Base-by-base conservation (phyloP, 75 land plant species). In the Pinus tabuliformis region DNA sequence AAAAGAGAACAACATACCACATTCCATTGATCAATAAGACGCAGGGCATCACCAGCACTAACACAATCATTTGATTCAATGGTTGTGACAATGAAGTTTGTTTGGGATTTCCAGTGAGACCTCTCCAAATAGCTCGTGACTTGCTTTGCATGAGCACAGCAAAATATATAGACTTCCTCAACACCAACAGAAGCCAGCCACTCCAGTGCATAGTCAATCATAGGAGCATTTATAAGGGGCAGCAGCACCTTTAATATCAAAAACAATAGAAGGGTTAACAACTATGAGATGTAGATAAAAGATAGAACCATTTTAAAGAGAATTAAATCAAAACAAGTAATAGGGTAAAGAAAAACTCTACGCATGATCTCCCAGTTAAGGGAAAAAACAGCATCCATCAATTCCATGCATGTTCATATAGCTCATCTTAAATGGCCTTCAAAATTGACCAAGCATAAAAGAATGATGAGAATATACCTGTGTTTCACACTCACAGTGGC, bases 161-260 rank as follows among this genome's bases (percentile, higher is more conserved):
- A 96, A 59, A 96, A 94, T 4, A 96, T 97, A 84, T 91, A 94
- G n/a, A 90, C 94, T 73, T 96, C 97, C 76, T 91, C 99, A 57
- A 96, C 95, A 11, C 97, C 99, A 21, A 89, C 99, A 64, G 97
- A 91, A 37, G 96, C 99, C 22, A 96, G 87, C 99, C 99, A 96
- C 26, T 95, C 91, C 26, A 96, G 81, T 11, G 97, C 82, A 79
- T 96, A 96, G 74, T 96, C 89, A 58, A 96, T 96, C 95, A 96
- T 91, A 14, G 99, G 99, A 2, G 87, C 81, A 78, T 91, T 90
- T 28, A 90, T 95, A 26, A 96, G 84, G 5, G 99, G 99, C 72
- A 96, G 75, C 2, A 96, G 78, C 17, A 94, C 95, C 99, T 96
- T 78, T 65, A 75, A 70, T 49, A 30, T 13, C 37, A 70, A 79